A percentile compares a stretch with the other conserved stretches of the same genome.
These are phyloP conservation scores for Neonectria punicea DNA, from an alignment of 2,329 filamentous ascomycete species.

Conservation along the genomic window DNA sequence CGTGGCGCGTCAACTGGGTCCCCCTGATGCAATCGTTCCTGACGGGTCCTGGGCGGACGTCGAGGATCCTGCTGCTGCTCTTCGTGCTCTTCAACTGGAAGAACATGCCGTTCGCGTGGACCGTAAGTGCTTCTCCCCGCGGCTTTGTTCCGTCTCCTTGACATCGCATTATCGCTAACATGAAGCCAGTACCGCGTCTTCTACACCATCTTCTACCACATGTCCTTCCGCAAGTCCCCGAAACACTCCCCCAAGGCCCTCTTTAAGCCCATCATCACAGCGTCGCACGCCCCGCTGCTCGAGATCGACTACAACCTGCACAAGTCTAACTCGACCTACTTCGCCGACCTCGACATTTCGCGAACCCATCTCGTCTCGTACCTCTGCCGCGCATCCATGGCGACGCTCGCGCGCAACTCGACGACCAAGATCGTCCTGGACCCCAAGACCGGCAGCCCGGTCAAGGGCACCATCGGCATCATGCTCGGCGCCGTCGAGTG, in stretches of 20 bases:
- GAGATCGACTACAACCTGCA: constrained; percentile 91
- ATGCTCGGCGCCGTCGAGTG: constrained; percentile 79
- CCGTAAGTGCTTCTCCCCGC: constrained; percentile 60
- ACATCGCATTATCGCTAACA: constrained; percentile 12
- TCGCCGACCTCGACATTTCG: constrained; percentile 84
- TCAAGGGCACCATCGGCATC: constrained; percentile 67
- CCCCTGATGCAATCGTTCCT: constrained; percentile 55
- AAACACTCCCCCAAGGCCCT: constrained; percentile 70
- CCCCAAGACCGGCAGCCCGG: constrained; percentile 58
- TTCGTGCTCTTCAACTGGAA: constrained; percentile 76
- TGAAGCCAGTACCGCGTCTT: constrained; percentile 65
- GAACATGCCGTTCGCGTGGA: constrained; percentile 80
- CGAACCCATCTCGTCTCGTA: constrained; percentile 83
- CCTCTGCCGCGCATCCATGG: constrained; percentile 69
- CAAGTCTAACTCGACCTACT: constrained; percentile 88
- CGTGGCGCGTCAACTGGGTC: constrained; percentile 57
- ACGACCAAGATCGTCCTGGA: constrained; percentile 62
- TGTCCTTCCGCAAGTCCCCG: constrained; percentile 59
- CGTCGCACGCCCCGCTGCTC: constrained; percentile 73
- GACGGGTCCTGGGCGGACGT: constrained; percentile 64
- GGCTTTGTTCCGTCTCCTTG: not conserved
- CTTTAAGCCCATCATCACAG: constrained; percentile 77
- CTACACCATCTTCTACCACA: constrained; percentile 66
- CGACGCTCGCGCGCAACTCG: constrained; percentile 60
- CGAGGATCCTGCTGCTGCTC: constrained; percentile 62